These are phyloP conservation scores for Lablab purpureus DNA, from an alignment of 306 rosid species.

Conservation along the genomic window DNA sequence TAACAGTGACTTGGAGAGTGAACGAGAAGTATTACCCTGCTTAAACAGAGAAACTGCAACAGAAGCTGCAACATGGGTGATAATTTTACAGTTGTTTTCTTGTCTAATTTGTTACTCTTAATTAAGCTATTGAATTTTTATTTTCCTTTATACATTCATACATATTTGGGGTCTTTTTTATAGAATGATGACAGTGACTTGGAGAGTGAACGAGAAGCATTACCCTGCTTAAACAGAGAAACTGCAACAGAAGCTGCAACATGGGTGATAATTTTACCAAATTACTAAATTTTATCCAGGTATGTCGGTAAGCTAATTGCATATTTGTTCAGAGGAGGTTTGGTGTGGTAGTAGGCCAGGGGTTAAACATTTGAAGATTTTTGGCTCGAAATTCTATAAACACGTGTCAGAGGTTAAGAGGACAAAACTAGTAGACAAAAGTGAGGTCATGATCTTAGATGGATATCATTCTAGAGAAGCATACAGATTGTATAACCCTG, in stretches of 20 bases:
- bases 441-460: too few relatives aligned
- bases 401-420: too few relatives aligned
- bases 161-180: constrained; percentile 42
- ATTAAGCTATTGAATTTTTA: neutral
- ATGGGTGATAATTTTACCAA: constrained; percentile 14
- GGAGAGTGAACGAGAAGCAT: constrained; percentile 70
- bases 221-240: constrained; percentile 58
- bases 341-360: too few relatives aligned
- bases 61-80: constrained; percentile 69
- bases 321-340: too few relatives aligned
- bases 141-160: neutral
- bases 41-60: constrained; percentile 53
- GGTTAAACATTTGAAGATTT: too few relatives aligned
- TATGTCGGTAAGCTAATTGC: neutral
- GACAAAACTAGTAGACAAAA: too few relatives aligned
- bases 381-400: too few relatives aligned
- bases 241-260: constrained; percentile 71
- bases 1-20: constrained; percentile 84
- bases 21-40: constrained; percentile 63
- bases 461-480: too few relatives aligned
- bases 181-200: constrained; percentile 89
- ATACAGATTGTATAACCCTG: too few relatives aligned
- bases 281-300: neutral
- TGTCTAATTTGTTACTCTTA: neutral
- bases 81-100: neutral